Percentiles rank a stretch among this genome's conserved stretches.
Conservation (phyloP, 371 early-diverging fungal species). For the Batrachochytrium dendrobatidis region DNA sequence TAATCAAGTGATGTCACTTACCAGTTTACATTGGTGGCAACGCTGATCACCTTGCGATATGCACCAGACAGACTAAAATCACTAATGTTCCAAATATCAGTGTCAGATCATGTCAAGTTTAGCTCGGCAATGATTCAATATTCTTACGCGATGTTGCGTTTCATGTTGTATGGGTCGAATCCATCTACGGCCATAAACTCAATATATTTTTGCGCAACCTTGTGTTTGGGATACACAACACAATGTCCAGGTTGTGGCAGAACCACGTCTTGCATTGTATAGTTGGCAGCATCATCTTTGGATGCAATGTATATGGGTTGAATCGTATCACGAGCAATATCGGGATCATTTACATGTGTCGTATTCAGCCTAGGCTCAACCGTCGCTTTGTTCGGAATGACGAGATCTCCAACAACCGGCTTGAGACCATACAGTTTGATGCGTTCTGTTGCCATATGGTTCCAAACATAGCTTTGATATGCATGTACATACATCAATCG, state of each 20-base stretch:
- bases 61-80: conserved; percentile 54
- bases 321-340: background rate
- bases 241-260: conserved; percentile 81
- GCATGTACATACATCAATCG: conserved; percentile 93
- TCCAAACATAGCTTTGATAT: conserved; percentile 96
- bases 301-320: conserved; percentile 38
- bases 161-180: conserved; percentile 46
- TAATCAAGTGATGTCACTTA: too few species aligned
- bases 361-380: too few species aligned
- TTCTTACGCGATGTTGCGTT: conserved; percentile 25
- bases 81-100: conserved; percentile 9
- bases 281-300: conserved; percentile 56
- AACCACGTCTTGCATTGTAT: conserved; percentile 80
- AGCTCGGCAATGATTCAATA: too few species aligned
- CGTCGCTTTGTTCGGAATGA: conserved; percentile 20
- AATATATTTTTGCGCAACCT: conserved; percentile 54
- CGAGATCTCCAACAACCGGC: conserved; percentile 83
- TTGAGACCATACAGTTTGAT: conserved; percentile 60
- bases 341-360: conserved; percentile 9
- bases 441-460: conserved; percentile 74
- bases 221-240: conserved; percentile 74
- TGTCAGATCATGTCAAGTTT: too few species aligned
- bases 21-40: conserved; percentile 29
- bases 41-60: conserved; percentile 64
- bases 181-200: conserved; percentile 63